These are phyloP conservation scores for Paramecium sonneborni DNA, from an alignment of 73 alveolate genomes.

Conservation along the genomic window DNA sequence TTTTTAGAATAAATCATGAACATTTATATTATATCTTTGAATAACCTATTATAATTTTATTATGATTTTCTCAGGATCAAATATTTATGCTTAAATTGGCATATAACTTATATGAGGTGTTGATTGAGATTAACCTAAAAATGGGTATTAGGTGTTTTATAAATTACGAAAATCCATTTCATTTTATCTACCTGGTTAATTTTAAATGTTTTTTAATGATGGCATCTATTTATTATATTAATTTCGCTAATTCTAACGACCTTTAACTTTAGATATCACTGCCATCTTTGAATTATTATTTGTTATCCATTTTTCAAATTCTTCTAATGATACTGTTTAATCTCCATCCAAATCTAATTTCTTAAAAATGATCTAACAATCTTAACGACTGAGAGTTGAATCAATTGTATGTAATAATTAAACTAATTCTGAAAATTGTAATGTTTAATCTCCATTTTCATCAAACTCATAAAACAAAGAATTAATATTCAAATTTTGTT, in stretches of 20 bases:
- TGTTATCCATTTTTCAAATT: slow-evolving; percentile 66
- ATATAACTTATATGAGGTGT: background rate
- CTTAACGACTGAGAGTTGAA: slow-evolving; percentile 21
- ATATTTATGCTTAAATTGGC: background rate
- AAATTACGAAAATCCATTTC: background rate
- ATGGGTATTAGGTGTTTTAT: background rate
- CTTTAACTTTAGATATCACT: background rate
- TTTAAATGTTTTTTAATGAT: background rate
- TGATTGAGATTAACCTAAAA: background rate
- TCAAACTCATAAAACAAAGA: slow-evolving; percentile 41
- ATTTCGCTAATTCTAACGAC: background rate
- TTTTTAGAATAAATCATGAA: background rate
- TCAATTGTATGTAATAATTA: slow-evolving; percentile 50
- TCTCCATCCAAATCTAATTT: slow-evolving; percentile 64
- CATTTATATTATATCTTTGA: background rate
- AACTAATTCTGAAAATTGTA: slow-evolving; percentile 51
- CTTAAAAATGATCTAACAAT: slow-evolving; percentile 50
- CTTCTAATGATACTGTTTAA: slow-evolving; percentile 60
- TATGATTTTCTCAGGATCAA: background rate
- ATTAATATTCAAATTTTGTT: slow-evolving; percentile 38
- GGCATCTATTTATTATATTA: background rate
- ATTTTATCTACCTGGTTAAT: background rate
- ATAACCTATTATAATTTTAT: background rate
- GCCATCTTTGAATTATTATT: slow-evolving; percentile 60
- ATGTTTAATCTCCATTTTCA: slow-evolving; percentile 31